Conservation (phyloP, 2,329 filamentous ascomycete genomes). For the Claviceps sp. region DNA sequence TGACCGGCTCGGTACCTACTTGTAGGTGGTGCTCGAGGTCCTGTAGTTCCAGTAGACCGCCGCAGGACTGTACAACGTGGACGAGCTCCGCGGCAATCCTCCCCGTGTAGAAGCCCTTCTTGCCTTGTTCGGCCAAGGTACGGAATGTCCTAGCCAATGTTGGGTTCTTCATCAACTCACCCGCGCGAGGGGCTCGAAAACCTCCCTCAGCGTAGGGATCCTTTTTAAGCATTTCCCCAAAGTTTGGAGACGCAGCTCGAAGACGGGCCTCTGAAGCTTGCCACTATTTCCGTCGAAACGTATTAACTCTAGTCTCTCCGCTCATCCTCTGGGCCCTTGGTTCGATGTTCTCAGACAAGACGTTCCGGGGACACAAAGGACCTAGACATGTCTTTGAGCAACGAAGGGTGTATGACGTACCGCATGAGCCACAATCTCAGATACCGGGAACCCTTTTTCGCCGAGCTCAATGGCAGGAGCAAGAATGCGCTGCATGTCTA, state of each 20-base stretch:
- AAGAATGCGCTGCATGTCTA: conserved; percentile 65
- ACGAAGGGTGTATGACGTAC: conserved; percentile 33
- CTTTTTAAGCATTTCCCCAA: conserved; percentile 71
- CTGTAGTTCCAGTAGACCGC: conserved; percentile 64
- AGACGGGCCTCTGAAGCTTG: conserved; percentile 46
- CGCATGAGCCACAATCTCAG: conserved; percentile 56
- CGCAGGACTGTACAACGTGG: conserved; percentile 60
- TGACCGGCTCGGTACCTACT: conserved; percentile 59
- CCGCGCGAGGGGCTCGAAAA: conserved; percentile 59
- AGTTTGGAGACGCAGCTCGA: conserved; percentile 68
- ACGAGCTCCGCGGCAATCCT: conserved; percentile 69
- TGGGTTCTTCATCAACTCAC: conserved; percentile 83
- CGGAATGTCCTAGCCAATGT: conserved; percentile 71
- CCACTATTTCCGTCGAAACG: conserved; percentile 46
- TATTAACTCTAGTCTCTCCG: too few relatives aligned
- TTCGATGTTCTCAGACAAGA: too few relatives aligned
- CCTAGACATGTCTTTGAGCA: not conserved
- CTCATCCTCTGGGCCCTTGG: too few relatives aligned
- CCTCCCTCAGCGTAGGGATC: conserved; percentile 56
- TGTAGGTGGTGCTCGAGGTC: conserved; percentile 67
- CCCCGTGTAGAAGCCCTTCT: conserved; percentile 83
- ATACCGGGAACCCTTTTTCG: conserved; percentile 82
- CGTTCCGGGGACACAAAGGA: too few relatives aligned
- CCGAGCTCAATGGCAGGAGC: conserved; percentile 72
- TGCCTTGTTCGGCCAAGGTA: conserved; percentile 64